Evolutionary conservation across 768 basidiomycete genomes (phyloP).

Genomic region (Pleurotus cornucopiae): DNA sequence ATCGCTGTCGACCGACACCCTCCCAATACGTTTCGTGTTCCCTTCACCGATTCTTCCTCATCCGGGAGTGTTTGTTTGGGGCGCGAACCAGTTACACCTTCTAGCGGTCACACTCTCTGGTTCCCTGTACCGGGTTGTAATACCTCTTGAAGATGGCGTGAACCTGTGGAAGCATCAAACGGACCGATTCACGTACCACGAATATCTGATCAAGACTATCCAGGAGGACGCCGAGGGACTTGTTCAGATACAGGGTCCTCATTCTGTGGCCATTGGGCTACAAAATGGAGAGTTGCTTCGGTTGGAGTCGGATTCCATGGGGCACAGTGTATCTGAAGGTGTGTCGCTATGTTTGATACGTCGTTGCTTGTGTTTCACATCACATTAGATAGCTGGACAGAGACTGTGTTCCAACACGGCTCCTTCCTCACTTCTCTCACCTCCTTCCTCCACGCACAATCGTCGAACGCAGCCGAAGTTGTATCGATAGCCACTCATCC

Average conservation of each 20-base stretch:
- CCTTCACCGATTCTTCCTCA: constrained; percentile 62
- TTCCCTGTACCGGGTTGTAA: constrained; percentile 67
- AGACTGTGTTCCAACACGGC: constrained; percentile 56
- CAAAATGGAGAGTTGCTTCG: constrained; percentile 63
- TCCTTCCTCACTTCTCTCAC: constrained; percentile 67
- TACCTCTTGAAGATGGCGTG: constrained; percentile 52
- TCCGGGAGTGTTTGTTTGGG: constrained; percentile 61
- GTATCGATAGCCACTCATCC: constrained; percentile 70
- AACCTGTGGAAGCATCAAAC: constrained; percentile 56
- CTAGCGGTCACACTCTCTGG: constrained; percentile 63
- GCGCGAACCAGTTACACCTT: constrained; percentile 59
- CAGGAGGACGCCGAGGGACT: constrained; percentile 39
- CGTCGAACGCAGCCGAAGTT: constrained; percentile 51
- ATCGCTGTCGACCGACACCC: constrained; percentile 62
- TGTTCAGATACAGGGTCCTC: constrained; percentile 64
- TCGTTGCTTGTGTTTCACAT: constrained; percentile 12
- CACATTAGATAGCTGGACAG: constrained; percentile 64
- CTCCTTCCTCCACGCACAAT: constrained; percentile 53
- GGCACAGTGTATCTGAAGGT: constrained; percentile 57
- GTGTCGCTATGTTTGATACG: constrained; percentile 20
- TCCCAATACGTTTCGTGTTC: constrained; percentile 75
- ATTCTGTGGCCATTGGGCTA: constrained; percentile 61
- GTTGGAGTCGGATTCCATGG: constrained; percentile 59
- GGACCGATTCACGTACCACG: constrained; percentile 55
- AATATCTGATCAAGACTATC: constrained; percentile 60